phyloP scores from a whole-genome alignment of 768 basidiomycete genomes.

The Gautieria morchelliformis region DNA sequence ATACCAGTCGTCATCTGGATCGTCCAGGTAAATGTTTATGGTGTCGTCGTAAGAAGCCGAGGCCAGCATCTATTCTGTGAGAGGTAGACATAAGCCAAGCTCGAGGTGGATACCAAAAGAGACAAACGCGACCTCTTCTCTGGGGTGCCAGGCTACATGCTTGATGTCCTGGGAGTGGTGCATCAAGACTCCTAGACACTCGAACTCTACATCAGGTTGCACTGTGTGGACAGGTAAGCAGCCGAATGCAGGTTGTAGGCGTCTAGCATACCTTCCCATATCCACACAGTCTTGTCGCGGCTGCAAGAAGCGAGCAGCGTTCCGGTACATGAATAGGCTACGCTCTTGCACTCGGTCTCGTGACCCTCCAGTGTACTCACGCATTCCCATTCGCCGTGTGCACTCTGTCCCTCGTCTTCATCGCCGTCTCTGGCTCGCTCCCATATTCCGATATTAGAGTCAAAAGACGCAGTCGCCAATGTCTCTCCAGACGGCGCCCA shows the following conservation, averaged over 20 bases:
- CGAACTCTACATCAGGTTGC: conserved; percentile 86
- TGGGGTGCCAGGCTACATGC: conserved; percentile 89
- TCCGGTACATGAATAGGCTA: conserved; percentile 68
- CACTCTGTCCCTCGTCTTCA: conserved; percentile 57
- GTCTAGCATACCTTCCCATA: conserved; percentile 79
- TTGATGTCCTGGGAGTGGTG: conserved; percentile 97
- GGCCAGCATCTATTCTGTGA: conserved; percentile 68
- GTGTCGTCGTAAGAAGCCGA: conserved; percentile 97
- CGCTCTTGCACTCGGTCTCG: conserved; percentile 93
- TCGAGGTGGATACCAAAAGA: background rate
- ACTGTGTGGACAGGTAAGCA: conserved; percentile 33
- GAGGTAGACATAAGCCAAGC: conserved; percentile 1
- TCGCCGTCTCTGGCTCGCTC: conserved; percentile 65
- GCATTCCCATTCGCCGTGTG: conserved; percentile 83
- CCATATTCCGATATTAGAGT: conserved; percentile 88
- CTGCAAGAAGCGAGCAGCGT: conserved; percentile 88
- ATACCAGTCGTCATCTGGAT: conserved; percentile 92
- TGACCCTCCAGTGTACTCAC: conserved; percentile 84
- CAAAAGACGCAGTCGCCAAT: conserved; percentile 89
- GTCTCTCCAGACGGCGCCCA: conserved; percentile 86
- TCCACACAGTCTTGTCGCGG: conserved; percentile 96
- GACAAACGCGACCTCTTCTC: conserved; percentile 63
- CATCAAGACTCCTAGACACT: conserved; percentile 92
- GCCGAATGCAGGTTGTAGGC: background rate
- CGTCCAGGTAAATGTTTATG: conserved; percentile 87